Base-by-base conservation (phyloP, 208 protist genomes). In the Phytomonas francai region DNA sequence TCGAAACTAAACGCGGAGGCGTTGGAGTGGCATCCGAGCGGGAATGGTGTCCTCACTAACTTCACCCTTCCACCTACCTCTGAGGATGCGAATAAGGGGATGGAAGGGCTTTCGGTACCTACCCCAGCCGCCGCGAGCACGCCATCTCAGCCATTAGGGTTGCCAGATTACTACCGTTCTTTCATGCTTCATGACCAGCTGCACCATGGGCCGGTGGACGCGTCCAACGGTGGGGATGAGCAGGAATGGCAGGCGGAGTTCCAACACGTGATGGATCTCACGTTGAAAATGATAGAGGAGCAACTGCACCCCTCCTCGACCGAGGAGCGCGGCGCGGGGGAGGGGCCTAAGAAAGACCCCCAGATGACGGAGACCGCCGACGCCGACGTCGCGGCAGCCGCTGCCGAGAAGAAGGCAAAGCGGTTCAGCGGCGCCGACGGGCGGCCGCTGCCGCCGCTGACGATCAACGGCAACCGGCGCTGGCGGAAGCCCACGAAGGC, bases 401-500 rank as follows among this genome's bases (percentile, higher is more conserved):
- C 61, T 0, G 63, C 63, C 0, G 63, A 71, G 54, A 42, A 70
- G 59, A 83, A 80, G 60, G 31, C 72, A 45, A 77, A 67, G 51
- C 74, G 65, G 58, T 60, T 79, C 12, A 70, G 61, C 22, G 60
- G 71, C 22, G 64, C 74, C 45, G 45, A 54, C 45, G 67, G 65
- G 25, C 39, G 30, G 11, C 74, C 70, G 11, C 61, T 85, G 12
- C 74, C 83, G 22, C 84, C 80, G 27, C 81, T 87, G 16, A 87
- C 81, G 2, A 57, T 67, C 49, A 78, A 85, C 27, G 81, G 75
- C 6, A 93, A 93, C 66, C 86, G 83, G 42, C 80, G 87, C 67
- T 94, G 89, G 89, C 91, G 89, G 70, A 90, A 89, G 67, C 89
- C 79, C 16, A 92, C 89, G 14, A 92, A 92, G 70, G 79, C 74